Evolutionary conservation across 2,329 filamentous ascomycete species (phyloP), one percentile per base, ranked within the genome.

Genomic region (Ophiostoma australiae): DNA sequence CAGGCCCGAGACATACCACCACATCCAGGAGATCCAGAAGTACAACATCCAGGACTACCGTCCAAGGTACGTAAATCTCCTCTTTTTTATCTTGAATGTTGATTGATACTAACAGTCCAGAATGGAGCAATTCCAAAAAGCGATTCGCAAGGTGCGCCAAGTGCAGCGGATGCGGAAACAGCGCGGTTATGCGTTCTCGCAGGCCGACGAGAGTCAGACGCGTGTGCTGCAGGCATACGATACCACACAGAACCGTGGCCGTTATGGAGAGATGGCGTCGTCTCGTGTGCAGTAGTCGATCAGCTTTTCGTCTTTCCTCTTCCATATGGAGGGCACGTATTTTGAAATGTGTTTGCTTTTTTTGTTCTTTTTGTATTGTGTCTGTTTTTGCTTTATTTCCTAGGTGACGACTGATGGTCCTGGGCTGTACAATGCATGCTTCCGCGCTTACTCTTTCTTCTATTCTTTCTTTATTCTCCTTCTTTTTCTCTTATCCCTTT

Each of bases 101-200:
- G 2, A 35, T 8, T 6, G 11, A 63, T 20, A 17, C 61, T 65
- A 65, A 65, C 61, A 65, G n/a, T 5, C 73, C 74, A 94, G 92
- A 78, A 99, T 99, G 95, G 95, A 99, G 78, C 95, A 99, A 82
- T 99, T 99, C 85, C 95, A 99, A 82, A 99, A 99, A 82, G 95
- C 95, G 31, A 98, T 99, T 78, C 91, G 95, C 77, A 99, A 99
- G 82, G 95, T 99, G 70, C 89, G 95, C 69, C 95, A 99, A 81
- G 95, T 98, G 58, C 95, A 98, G 82, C 91, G 95, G 74, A 99
- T 98, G 95, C 93, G 95, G 79, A 99, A 99, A 82, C 95, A 99
- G 82, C 91, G 95, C 78, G 95, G 95, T 44, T 99, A 99, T 78
- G 95, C 95, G 73, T 99, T 99, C 81, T 97, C 93, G 76, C 94